These are phyloP conservation scores for Achaetomiella virescens DNA, from an alignment of 495 filamentous ascomycete genomes.

Conservation along the genomic window DNA sequence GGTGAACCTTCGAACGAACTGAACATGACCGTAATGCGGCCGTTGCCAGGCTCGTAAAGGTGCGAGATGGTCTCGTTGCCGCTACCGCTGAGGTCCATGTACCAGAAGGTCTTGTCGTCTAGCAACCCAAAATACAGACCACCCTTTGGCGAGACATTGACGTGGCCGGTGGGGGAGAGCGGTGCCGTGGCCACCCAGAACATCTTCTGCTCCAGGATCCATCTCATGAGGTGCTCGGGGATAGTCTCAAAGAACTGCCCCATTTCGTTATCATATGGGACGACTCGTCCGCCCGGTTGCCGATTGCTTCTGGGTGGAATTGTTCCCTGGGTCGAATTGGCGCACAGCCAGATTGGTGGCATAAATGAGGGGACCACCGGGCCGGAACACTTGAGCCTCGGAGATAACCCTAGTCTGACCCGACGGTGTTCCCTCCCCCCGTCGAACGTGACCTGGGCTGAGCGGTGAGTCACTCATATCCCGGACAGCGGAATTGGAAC, in stretches of 20 bases:
- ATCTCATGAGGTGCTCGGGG: slow-evolving; percentile 47
- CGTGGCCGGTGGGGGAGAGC: slow-evolving; percentile 44
- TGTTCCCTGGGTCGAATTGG: too few relatives aligned
- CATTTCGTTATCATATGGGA: slow-evolving; percentile 44
- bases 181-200: slow-evolving; percentile 68
- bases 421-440: too few relatives aligned
- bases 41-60: slow-evolving; percentile 60
- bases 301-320: too few relatives aligned
- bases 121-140: slow-evolving; percentile 56
- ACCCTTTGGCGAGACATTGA: slow-evolving; percentile 71
- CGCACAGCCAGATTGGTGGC: too few relatives aligned
- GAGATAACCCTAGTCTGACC: too few relatives aligned
- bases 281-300: neutral
- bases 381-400: too few relatives aligned
- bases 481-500: too few relatives aligned
- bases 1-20: slow-evolving; percentile 59
- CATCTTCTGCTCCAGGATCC: slow-evolving; percentile 56
- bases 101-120: slow-evolving; percentile 54
- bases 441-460: too few relatives aligned
- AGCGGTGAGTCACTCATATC: too few relatives aligned
- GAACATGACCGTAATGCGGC: slow-evolving; percentile 65
- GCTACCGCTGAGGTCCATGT: slow-evolving; percentile 65
- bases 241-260: slow-evolving; percentile 57
- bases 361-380: too few relatives aligned
- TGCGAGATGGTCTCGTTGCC: slow-evolving; percentile 69